Evolutionary conservation across 2,329 filamentous ascomycete genomes (phyloP).

Genomic region (Beauveria scarabaeidicola): DNA sequence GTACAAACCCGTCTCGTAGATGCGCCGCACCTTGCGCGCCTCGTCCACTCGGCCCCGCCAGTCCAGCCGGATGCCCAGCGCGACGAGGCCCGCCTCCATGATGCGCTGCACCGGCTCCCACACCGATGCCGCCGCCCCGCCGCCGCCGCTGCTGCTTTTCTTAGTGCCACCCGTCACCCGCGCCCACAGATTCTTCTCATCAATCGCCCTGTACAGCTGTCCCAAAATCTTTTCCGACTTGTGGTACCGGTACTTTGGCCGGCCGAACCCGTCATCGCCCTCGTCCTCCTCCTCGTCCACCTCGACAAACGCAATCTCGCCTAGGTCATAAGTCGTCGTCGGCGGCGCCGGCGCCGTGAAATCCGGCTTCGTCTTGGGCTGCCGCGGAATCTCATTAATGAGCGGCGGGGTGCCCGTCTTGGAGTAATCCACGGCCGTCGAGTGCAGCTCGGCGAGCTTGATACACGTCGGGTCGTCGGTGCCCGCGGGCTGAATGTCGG

Average conservation of each 20-base stretch:
- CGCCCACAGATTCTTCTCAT: conserved; percentile 59
- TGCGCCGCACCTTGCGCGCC: conserved; percentile 28
- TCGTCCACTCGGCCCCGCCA: conserved; percentile 27
- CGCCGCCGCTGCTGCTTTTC: neutral
- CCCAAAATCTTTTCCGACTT: conserved; percentile 61
- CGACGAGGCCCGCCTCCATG: conserved; percentile 19
- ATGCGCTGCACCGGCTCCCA: conserved; percentile 27
- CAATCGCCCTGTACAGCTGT: conserved; percentile 59
- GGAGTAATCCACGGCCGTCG: conserved; percentile 66
- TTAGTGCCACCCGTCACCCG: conserved; percentile 9
- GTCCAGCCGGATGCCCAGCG: neutral
- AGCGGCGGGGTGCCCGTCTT: conserved; percentile 60
- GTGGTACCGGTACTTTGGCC: conserved; percentile 50
- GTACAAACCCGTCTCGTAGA: conserved; percentile 38
- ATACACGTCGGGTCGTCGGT: conserved; percentile 44
- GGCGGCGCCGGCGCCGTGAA: conserved; percentile 40
- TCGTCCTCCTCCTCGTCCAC: conserved; percentile 29
- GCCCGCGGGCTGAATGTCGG: conserved; percentile 47
- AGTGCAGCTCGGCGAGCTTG: conserved; percentile 54
- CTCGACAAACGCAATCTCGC: conserved; percentile 30
- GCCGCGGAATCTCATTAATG: conserved; percentile 32
- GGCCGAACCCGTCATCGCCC: conserved; percentile 34
- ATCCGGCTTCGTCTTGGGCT: conserved; percentile 38
- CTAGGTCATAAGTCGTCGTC: conserved; percentile 35
- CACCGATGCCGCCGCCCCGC: conserved; percentile 19